These are phyloP conservation scores for Caloboletus inedulis DNA, from an alignment of 1,284 basidiomycete species.

Conservation along the genomic window DNA sequence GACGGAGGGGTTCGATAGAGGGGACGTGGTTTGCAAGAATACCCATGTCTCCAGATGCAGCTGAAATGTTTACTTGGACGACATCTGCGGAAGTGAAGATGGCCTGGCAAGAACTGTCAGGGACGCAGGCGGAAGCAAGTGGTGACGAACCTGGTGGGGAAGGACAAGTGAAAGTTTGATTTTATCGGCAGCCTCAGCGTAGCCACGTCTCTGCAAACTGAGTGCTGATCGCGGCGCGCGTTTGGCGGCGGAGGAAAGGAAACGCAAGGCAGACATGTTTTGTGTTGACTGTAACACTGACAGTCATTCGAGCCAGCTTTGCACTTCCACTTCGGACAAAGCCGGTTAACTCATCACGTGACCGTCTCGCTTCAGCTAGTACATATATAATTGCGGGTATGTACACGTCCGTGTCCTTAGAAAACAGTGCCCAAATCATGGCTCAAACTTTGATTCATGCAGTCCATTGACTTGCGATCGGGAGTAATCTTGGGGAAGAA, in stretches of 20 bases:
- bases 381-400: slow-evolving; percentile 11
- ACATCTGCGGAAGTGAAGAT: slow-evolving; percentile 87
- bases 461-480: slow-evolving; percentile 26
- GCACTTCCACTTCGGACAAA: slow-evolving; percentile 28
- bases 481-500: slow-evolving; percentile 58
- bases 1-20: slow-evolving; percentile 87
- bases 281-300: neutral
- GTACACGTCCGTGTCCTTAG: neutral
- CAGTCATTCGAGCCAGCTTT: neutral
- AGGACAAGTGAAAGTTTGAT: slow-evolving; percentile 87
- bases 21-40: slow-evolving; percentile 96
- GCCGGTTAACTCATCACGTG: slow-evolving; percentile 30
- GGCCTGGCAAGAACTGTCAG: slow-evolving; percentile 49
- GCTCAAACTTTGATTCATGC: slow-evolving; percentile 29
- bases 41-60: slow-evolving; percentile 97
- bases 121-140: slow-evolving; percentile 3
- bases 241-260: slow-evolving; percentile 61
- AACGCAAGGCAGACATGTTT: slow-evolving; percentile 72
- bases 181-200: slow-evolving; percentile 86
- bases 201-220: slow-evolving; percentile 66
- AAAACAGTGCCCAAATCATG: slow-evolving; percentile 3
- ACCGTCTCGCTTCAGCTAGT: too few species aligned
- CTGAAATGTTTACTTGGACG: slow-evolving; percentile 90
- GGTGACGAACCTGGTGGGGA: slow-evolving; percentile 81
- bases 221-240: slow-evolving; percentile 55